These are phyloP conservation scores for Talaromyces sp. DNA, from an alignment of 2,329 filamentous ascomycete genomes.

Conservation along the genomic window DNA sequence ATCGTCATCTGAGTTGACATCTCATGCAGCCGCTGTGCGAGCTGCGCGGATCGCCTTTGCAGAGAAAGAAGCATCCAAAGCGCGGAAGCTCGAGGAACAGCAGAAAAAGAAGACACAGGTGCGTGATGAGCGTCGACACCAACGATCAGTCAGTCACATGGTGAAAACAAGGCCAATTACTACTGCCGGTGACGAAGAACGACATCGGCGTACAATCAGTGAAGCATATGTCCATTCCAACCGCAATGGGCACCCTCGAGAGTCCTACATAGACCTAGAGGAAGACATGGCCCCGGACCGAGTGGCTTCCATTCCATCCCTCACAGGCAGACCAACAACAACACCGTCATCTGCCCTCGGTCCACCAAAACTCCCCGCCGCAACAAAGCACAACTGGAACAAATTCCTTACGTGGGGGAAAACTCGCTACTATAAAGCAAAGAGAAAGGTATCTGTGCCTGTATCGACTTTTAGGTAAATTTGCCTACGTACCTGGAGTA, in stretches of 20 bases:
- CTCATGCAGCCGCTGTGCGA: slow-evolving; percentile 56
- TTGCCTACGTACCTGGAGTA: background rate
- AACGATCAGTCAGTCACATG: slow-evolving; percentile 35
- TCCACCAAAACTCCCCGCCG: slow-evolving; percentile 9
- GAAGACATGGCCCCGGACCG: slow-evolving; percentile 2
- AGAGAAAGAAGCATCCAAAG: slow-evolving; percentile 59
- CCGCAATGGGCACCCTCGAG: background rate
- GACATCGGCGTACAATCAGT: slow-evolving; percentile 15
- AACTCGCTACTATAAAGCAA: slow-evolving; percentile 55
- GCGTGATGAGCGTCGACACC: slow-evolving; percentile 44
- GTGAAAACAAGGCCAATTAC: slow-evolving; percentile 22
- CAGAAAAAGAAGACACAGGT: slow-evolving; percentile 48
- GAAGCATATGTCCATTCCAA: background rate
- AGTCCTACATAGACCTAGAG: slow-evolving; percentile 6
- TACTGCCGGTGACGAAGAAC: slow-evolving; percentile 26
- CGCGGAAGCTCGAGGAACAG: slow-evolving; percentile 55
- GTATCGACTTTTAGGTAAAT: slow-evolving; percentile 5
- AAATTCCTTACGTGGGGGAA: slow-evolving; percentile 58
- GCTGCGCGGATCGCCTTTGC: slow-evolving; percentile 58
- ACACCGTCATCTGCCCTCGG: background rate
- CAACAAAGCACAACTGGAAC: slow-evolving; percentile 46
- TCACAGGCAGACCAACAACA: background rate
- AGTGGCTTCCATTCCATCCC: background rate
- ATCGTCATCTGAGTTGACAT: slow-evolving; percentile 53
- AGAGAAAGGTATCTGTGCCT: slow-evolving; percentile 34